Evolutionary conservation across 345 rosid genomes (phyloP).

Genomic region (Aquilaria malaccensis): DNA sequence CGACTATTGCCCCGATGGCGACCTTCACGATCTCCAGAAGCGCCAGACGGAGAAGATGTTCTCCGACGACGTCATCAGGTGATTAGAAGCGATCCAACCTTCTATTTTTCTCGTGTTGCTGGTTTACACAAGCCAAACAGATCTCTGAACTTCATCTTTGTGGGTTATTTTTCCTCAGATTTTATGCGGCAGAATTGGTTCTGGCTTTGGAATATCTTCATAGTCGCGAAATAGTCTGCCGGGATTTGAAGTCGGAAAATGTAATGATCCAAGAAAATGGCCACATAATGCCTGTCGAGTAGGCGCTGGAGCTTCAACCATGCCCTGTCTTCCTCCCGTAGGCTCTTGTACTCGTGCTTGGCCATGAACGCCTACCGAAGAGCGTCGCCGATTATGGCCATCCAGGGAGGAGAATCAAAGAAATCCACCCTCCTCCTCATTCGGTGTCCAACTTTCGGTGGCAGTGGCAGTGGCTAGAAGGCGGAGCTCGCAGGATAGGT

Average conservation of each 20-base stretch:
- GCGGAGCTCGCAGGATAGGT: too few relatives aligned
- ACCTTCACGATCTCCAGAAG: constrained; percentile 45
- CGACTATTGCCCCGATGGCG: constrained; percentile 78
- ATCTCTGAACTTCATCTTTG: background rate
- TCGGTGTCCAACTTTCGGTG: too few relatives aligned
- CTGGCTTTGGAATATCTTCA: constrained; percentile 76
- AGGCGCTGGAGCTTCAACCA: too few relatives aligned
- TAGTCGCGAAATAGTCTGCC: constrained; percentile 54
- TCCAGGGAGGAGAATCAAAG: too few relatives aligned
- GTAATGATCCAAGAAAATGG: constrained; percentile 78
- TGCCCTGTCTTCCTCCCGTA: too few relatives aligned
- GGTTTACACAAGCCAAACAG: background rate
- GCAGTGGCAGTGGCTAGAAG: too few relatives aligned
- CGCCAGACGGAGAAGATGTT: constrained; percentile 78
- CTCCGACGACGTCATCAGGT: constrained; percentile 69
- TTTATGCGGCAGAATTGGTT: constrained; percentile 87
- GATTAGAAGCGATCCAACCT: background rate
- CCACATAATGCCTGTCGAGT: constrained; percentile 82
- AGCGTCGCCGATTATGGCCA: too few relatives aligned
- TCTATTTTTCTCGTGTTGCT: background rate
- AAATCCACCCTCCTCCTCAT: too few relatives aligned
- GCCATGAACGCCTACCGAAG: too few relatives aligned
- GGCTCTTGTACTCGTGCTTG: background rate
- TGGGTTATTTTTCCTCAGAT: constrained; percentile 27
- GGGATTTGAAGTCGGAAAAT: constrained; percentile 90